A percentile compares a stretch with the other conserved stretches of the same genome.
Conservation (phyloP, 148 eudicot genomes). For the Camellia japonica region DNA sequence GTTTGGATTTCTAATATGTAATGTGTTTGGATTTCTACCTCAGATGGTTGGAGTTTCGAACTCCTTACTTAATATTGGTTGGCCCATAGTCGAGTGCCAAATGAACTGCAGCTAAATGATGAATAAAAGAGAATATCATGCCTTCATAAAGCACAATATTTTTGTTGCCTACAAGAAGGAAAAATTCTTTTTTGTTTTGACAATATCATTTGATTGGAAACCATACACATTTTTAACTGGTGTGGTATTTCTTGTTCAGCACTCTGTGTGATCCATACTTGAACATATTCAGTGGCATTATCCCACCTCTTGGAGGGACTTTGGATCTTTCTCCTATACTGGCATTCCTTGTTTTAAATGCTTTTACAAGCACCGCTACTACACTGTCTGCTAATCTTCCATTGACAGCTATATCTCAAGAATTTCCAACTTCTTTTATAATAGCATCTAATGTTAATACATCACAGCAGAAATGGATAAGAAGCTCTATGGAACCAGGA, state of each 20-base stretch:
- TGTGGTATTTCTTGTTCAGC: slow-evolving; percentile 41
- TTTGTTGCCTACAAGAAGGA: background rate
- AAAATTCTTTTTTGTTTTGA: background rate
- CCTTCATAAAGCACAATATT: background rate
- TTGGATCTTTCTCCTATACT: slow-evolving; percentile 91
- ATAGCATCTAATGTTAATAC: slow-evolving; percentile 39
- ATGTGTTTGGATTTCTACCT: background rate
- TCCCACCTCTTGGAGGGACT: slow-evolving; percentile 93
- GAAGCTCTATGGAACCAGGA: slow-evolving; percentile 39
- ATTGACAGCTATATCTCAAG: slow-evolving; percentile 26
- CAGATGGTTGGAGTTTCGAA: background rate
- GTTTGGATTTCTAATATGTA: too few relatives aligned
- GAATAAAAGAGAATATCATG: background rate
- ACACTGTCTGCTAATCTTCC: slow-evolving; percentile 98
- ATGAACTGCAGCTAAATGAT: background rate
- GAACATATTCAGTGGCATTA: slow-evolving; percentile 91
- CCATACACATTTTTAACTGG: background rate
- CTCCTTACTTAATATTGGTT: background rate
- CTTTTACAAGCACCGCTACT: slow-evolving; percentile 80
- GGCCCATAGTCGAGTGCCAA: background rate
- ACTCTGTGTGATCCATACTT: slow-evolving; percentile 94
- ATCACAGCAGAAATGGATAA: slow-evolving; percentile 68
- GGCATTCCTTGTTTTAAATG: slow-evolving; percentile 85
- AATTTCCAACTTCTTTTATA: slow-evolving; percentile 23
- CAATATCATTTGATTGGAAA: background rate